Conservation (phyloP, 2,329 filamentous ascomycete genomes). For the Tothia fuscella region DNA sequence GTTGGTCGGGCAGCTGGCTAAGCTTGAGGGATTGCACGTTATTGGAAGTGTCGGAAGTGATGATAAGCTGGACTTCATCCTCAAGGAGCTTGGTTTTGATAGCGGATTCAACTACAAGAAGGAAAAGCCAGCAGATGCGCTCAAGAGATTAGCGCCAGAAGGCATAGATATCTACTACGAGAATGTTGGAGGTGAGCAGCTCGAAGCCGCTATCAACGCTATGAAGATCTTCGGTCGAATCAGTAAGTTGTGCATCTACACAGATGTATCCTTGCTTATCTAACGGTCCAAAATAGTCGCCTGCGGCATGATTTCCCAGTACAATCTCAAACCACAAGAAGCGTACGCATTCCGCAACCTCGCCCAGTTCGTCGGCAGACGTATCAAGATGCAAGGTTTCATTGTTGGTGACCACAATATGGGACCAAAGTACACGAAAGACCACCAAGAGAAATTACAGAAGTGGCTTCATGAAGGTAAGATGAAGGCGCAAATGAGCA, state of each 20-base stretch:
- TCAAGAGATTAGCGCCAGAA: conserved; percentile 58
- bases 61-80: conserved; percentile 67
- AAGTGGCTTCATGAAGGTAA: conserved; percentile 66
- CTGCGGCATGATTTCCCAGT: conserved; percentile 60
- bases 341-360: conserved; percentile 57
- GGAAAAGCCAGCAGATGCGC: conserved; percentile 55
- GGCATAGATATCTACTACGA: conserved; percentile 79
- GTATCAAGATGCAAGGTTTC: conserved; percentile 63
- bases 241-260: conserved; percentile 25
- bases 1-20: conserved; percentile 71
- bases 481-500: conserved; percentile 56
- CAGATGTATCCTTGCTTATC: neutral
- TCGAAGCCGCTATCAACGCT: conserved; percentile 53
- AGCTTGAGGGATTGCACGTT: conserved; percentile 66
- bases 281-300: conserved; percentile 23
- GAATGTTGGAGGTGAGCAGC: conserved; percentile 65
- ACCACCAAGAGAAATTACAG: conserved; percentile 65
- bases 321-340: conserved; percentile 51
- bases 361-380: conserved; percentile 52
- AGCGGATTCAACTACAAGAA: conserved; percentile 82
- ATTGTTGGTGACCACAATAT: conserved; percentile 56
- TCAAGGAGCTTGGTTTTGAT: conserved; percentile 58
- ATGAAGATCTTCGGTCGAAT: conserved; percentile 58
- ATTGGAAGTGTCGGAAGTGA: conserved; percentile 71
- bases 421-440: conserved; percentile 51